Base-by-base conservation (phyloP, 2,329 filamentous ascomycete species). In the Beauveria asiatica region DNA sequence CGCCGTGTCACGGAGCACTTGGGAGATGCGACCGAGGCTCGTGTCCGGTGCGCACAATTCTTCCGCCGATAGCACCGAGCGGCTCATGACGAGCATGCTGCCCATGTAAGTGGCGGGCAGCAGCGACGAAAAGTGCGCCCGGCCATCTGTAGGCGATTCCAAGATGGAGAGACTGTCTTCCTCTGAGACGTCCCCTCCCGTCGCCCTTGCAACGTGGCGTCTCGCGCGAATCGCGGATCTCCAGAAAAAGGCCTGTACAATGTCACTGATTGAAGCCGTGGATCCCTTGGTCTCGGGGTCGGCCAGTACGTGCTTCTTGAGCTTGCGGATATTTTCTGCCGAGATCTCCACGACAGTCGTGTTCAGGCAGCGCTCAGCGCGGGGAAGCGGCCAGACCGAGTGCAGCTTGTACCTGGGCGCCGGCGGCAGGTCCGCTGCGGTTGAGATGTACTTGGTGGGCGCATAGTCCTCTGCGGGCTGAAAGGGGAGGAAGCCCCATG, bases 181-280 rank as follows among this genome's bases (percentile, higher is more conserved):
- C 0, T 49, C 30, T 3, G 33, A 5, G 5, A 64, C 64, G 1
- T 61, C 65, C 16, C 66, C 45, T 25, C 66, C 59, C 0, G 63
- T 61, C 3, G 65, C 63, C n/a, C 57, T 67, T 2, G 67, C 71
- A 1, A 73, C 71, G 1, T 67, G 69, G 45, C 72, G 70, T 13
- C 74, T 67, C 1, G 73, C 70, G 21, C 68, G 65, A 46, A 75
- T 68, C 0, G 72, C 67, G 0, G 69, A 67, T 0, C 72, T 69
- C 74, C 74, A 76, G 61, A 75, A 69, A 53, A 76, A 72, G 0
- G 74, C 74, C 61, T 75, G 72, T 2, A 75, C 63, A 9, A 75
- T 72, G 48, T 76, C 74, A 60, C 69, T 75, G 25, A 73, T 64
- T 0, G 73, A 75, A 0, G 61, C 61, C 16, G 68, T 62, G 7